phyloP scores from a whole-genome alignment of 2,329 filamentous ascomycete genomes.

The Madurella mycetomatis region DNA sequence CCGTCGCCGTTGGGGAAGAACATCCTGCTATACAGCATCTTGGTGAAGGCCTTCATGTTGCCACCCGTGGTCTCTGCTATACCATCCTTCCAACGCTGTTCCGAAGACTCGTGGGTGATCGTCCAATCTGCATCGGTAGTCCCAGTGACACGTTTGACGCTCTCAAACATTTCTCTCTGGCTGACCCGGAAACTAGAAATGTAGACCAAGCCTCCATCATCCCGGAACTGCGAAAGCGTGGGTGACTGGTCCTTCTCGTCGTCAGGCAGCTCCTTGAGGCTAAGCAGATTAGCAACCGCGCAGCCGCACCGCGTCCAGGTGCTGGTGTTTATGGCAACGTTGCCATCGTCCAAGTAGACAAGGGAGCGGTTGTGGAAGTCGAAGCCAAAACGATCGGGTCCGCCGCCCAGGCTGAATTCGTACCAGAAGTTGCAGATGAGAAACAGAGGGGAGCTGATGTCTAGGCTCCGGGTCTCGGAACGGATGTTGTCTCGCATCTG shows the following conservation, averaged over 20 bases:
- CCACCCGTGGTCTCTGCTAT: not conserved
- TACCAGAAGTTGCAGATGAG: constrained; percentile 51
- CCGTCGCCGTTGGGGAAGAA: not conserved
- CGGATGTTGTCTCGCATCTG: constrained; percentile 1
- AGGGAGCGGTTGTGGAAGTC: constrained; percentile 41
- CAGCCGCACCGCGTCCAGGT: constrained; percentile 51
- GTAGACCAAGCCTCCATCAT: not conserved
- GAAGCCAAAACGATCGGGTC: constrained; percentile 41
- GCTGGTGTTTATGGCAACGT: constrained; percentile 49
- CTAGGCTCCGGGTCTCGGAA: constrained; percentile 34
- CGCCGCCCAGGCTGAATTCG: constrained; percentile 42
- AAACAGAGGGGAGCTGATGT: constrained; percentile 39
- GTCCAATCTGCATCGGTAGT: constrained; percentile 2
- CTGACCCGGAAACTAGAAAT: constrained; percentile 4
- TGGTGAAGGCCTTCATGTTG: not conserved
- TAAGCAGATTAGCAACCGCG: not conserved
- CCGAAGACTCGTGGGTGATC: not conserved
- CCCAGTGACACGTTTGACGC: not conserved
- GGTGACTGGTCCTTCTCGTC: not conserved
- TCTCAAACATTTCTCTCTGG: constrained; percentile 9
- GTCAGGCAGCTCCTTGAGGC: constrained; percentile 1
- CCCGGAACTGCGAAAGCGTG: not conserved
- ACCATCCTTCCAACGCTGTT: not conserved
- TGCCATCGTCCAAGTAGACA: constrained; percentile 52
- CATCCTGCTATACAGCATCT: constrained; percentile 2